Evolutionary conservation across 495 filamentous ascomycete genomes (phyloP).

Genomic region (Penicillium ucsense): DNA sequence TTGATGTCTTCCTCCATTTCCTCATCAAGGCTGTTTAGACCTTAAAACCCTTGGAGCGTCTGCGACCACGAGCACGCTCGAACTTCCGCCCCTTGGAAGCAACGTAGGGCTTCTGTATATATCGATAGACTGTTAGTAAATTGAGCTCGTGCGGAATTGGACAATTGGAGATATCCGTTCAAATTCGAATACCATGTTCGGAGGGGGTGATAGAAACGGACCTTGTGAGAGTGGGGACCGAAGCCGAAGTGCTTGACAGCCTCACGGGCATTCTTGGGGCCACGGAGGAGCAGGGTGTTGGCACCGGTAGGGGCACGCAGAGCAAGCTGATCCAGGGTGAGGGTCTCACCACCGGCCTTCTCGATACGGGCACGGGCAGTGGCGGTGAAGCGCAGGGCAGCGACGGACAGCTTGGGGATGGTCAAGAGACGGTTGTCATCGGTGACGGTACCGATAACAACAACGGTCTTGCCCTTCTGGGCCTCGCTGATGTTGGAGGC

Average conservation of each 20-base stretch:
- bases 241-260: constrained; percentile 98
- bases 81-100: constrained; percentile 99
- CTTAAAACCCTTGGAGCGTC: constrained; percentile 96
- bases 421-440: constrained; percentile 88
- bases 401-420: constrained; percentile 83
- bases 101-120: constrained; percentile 77
- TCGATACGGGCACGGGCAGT: constrained; percentile 87
- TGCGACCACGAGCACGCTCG: constrained; percentile 94
- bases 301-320: constrained; percentile 83
- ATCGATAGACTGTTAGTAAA: background rate
- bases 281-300: constrained; percentile 90
- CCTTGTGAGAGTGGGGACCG: constrained; percentile 95
- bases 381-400: constrained; percentile 90
- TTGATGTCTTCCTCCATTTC: constrained; percentile 6
- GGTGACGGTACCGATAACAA: constrained; percentile 86
- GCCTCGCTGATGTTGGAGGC: constrained; percentile 53
- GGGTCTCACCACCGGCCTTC: constrained; percentile 84
- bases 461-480: constrained; percentile 80
- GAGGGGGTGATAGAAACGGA: constrained; percentile 24
- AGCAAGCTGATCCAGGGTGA: constrained; percentile 95
- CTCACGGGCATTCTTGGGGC: constrained; percentile 94
- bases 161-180: background rate
- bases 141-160: background rate
- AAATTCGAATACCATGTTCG: too few species aligned
- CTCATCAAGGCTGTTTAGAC: constrained; percentile 50